Percentiles rank a stretch among this genome's conserved stretches.
Evolutionary conservation across 371 early-diverging fungal genomes (phyloP).

Genomic region (Parasitella parasitica): DNA sequence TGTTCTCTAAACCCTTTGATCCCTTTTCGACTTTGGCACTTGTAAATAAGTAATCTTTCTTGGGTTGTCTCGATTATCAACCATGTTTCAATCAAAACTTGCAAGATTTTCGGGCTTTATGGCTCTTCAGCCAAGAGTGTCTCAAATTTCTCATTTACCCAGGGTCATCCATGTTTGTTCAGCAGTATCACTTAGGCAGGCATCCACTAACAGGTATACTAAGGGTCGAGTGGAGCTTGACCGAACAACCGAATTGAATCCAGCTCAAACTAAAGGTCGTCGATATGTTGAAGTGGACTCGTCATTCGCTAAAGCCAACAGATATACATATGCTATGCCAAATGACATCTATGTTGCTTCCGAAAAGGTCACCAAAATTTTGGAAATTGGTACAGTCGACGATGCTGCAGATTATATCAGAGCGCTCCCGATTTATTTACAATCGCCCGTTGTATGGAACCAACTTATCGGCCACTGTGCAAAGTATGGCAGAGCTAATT

Average conservation of each 20-base stretch:
- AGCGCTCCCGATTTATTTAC: slow-evolving; percentile 21
- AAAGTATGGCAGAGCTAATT: slow-evolving; percentile 14
- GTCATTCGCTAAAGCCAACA: slow-evolving; percentile 15
- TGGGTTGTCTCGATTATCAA: not conserved
- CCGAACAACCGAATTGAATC: not conserved
- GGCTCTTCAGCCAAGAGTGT: not conserved
- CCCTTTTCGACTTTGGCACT: not conserved
- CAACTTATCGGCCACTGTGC: slow-evolving; percentile 26
- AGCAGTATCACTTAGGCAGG: not conserved
- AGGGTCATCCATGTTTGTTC: not conserved
- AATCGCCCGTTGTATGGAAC: slow-evolving; percentile 29
- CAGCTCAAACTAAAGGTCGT: not conserved
- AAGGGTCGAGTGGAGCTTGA: not conserved
- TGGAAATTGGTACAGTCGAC: slow-evolving; percentile 11
- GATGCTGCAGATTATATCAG: slow-evolving; percentile 24
- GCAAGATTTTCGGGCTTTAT: not conserved
- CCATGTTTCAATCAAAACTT: not conserved
- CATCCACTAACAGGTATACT: not conserved
- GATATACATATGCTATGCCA: slow-evolving; percentile 20
- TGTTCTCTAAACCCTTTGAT: not conserved
- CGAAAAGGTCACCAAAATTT: slow-evolving; percentile 6
- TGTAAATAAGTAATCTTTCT: not conserved
- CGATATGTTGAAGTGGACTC: slow-evolving; percentile 22
- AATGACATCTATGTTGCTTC: slow-evolving; percentile 27
- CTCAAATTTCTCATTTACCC: not conserved